Conservation (phyloP, 192 early-diverging fungal genomes). For the Umbelopsis ramanniana region DNA sequence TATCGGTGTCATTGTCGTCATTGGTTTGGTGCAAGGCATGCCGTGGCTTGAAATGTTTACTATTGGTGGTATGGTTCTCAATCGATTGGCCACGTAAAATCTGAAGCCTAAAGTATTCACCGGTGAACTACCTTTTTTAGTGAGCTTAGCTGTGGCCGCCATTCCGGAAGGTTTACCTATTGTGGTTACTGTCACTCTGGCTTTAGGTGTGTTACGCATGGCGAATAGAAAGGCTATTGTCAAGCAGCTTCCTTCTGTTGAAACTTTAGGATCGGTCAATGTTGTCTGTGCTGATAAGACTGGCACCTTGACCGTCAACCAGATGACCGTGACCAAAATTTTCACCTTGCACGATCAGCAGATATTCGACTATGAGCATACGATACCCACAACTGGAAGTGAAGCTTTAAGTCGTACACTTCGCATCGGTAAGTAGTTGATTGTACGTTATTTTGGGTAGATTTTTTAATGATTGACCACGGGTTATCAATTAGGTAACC, state of each 20-base stretch:
- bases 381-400: slow-evolving; percentile 31
- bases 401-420: slow-evolving; percentile 50
- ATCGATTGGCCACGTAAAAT: not conserved
- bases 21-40: slow-evolving; percentile 90
- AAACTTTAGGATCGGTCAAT: slow-evolving; percentile 92
- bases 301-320: slow-evolving; percentile 94
- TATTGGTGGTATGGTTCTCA: slow-evolving; percentile 65
- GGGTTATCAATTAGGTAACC: slow-evolving; percentile 59
- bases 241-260: slow-evolving; percentile 94
- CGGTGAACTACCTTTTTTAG: slow-evolving; percentile 32
- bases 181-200: slow-evolving; percentile 95
- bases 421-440: slow-evolving; percentile 51
- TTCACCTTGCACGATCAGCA: slow-evolving; percentile 65
- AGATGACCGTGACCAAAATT: slow-evolving; percentile 89
- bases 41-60: slow-evolving; percentile 95
- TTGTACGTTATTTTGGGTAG: not conserved
- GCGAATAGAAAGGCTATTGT: slow-evolving; percentile 91
- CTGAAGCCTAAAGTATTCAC: not conserved
- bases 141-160: slow-evolving; percentile 94
- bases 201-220: slow-evolving; percentile 91
- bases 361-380: slow-evolving; percentile 57
- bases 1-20: slow-evolving; percentile 82
- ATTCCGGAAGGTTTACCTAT: slow-evolving; percentile 98
- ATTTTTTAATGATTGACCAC: not conserved
- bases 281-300: slow-evolving; percentile 98